Base-by-base conservation (phyloP, 805 yeast genomes). In the Tetrapisispora fleetii region DNA sequence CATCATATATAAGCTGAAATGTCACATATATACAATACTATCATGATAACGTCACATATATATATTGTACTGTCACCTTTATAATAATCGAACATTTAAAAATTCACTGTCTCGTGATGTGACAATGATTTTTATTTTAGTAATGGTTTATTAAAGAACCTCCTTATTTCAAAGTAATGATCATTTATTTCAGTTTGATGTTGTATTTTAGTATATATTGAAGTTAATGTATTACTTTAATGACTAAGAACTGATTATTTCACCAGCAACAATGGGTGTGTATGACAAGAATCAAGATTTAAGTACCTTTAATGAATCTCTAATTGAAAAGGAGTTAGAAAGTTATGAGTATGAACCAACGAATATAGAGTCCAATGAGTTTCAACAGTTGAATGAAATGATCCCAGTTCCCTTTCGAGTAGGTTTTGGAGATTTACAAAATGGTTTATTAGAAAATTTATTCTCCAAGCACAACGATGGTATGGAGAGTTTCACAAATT, bases 271-370 rank as follows among this genome's bases (percentile, higher is more conserved):
- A 32, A 45, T 46, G 48, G 48, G 48, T 17, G 3, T 46, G 2
- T 46, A 18, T 16, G 28, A 40, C 16, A 40, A 40, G 17, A 28
- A 36, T 33, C 41, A 46, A 18, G 39, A 46, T 46, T 11, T 40
- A 4, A 24, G 9, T 1, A 27, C 35, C 5, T 19, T 19, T 14
- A 46, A 46, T 36, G 39, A 40, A 9, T 4, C 19, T 2, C 1
- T 40, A 2, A 44, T 37, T 1, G 18, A 40, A 4, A 9, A 18
- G 11, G 48, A 46, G 14, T 4, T 46, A 3, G 36, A 45, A 13
- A 14, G 17, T 13, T 11, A 2, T 18, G 36, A 40, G 14, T 22
- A 22, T 24, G 36, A 11, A 21, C 14, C 39, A 1, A 2, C 8
- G 10, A 43, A 21, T 18, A 36, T 37, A 6, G 17, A 30, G 2